A percentile compares a stretch with the other conserved stretches of the same genome.
phyloP scores from a whole-genome alignment of 2,329 filamentous ascomycete species.

The Aspergillus piperis region DNA sequence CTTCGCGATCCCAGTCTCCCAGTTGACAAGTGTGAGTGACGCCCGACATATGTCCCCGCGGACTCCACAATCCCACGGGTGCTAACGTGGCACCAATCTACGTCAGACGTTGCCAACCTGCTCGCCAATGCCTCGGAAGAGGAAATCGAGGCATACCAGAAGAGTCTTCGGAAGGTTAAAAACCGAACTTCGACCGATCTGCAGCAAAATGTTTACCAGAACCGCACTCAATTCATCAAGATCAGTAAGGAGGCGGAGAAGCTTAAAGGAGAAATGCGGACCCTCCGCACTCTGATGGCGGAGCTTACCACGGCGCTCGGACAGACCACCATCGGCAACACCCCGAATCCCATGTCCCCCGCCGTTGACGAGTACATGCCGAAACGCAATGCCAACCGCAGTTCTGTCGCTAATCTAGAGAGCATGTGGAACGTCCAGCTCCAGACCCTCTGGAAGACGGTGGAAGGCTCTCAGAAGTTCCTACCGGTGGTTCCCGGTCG shows the following conservation, averaged over 20 bases:
- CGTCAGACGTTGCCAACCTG: constrained; percentile 56
- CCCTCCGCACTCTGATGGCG: constrained; percentile 84
- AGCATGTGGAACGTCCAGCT: constrained; percentile 68
- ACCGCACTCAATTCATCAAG: constrained; percentile 97
- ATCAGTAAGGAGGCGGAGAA: constrained; percentile 99
- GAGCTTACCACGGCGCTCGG: constrained; percentile 76
- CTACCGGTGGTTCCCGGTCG: constrained; percentile 86
- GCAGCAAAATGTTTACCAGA: constrained; percentile 95
- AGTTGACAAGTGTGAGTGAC: constrained; percentile 71
- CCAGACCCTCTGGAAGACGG: constrained; percentile 87
- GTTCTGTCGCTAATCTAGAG: constrained; percentile 76
- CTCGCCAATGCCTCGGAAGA: constrained; percentile 84
- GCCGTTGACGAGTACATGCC: constrained; percentile 53
- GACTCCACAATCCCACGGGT: background rate
- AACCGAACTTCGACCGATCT: constrained; percentile 77
- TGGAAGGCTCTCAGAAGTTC: constrained; percentile 98
- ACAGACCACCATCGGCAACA: constrained; percentile 48
- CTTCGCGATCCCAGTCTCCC: constrained; percentile 77
- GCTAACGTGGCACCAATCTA: constrained; percentile 15
- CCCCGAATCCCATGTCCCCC: constrained; percentile 56
- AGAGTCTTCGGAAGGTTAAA: constrained; percentile 73
- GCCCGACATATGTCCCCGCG: background rate
- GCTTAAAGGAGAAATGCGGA: constrained; percentile 93
- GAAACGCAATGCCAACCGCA: constrained; percentile 72
- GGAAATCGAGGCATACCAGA: constrained; percentile 81